These are phyloP conservation scores for Oryza longistaminata DNA, from an alignment of 176 grass and related monocot genomes.

Conservation along the genomic window DNA sequence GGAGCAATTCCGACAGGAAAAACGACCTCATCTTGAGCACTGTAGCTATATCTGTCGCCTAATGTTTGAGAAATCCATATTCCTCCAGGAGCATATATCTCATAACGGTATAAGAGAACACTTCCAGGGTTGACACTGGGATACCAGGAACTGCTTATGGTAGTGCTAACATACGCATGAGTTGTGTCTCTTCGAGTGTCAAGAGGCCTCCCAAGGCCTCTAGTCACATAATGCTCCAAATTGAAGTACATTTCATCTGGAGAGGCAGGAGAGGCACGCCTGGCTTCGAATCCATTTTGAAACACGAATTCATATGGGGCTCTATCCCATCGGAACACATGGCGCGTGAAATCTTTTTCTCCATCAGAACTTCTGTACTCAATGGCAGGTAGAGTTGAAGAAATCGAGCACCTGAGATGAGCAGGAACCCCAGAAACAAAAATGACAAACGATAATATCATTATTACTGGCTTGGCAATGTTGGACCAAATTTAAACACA, in stretches of 20 bases:
- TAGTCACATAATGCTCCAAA: background rate
- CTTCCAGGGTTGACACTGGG: background rate
- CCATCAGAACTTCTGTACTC: slow-evolving; percentile 11
- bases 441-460: too few species aligned
- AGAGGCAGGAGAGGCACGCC: background rate
- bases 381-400: background rate
- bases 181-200: background rate
- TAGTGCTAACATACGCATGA: slow-evolving; percentile 15
- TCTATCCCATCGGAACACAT: slow-evolving; percentile 6
- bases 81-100: slow-evolving; percentile 39
- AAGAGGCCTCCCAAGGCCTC: background rate
- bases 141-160: background rate
- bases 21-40: background rate
- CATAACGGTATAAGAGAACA: background rate
- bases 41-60: background rate
- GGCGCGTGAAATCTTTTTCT: background rate
- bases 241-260: background rate
- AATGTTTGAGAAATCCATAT: background rate
- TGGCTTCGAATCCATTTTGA: background rate
- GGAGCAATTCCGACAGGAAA: slow-evolving; percentile 13
- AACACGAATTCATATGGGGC: background rate
- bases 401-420: background rate
- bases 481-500: too few species aligned
- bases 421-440: too few species aligned
- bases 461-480: too few species aligned